phyloP scores from a whole-genome alignment of 1,284 basidiomycete species.

The Puccinia brachypodii region DNA sequence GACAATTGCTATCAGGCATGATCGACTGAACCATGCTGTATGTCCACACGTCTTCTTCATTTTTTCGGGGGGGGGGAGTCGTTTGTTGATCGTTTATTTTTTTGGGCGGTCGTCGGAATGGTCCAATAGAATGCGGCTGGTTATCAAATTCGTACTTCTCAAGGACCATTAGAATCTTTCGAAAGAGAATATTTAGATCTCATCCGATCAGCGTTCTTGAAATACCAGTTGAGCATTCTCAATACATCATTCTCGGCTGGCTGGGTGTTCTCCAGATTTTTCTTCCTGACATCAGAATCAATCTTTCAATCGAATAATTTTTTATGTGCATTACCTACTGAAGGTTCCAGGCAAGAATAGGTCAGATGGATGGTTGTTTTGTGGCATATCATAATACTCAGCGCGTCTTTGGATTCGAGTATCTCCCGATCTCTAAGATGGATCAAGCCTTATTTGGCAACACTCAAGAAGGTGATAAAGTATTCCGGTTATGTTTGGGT shows the following conservation, averaged over 20 bases:
- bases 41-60: slow-evolving; percentile 49
- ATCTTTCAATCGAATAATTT: not conserved
- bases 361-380: slow-evolving; percentile 95
- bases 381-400: slow-evolving; percentile 92
- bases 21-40: slow-evolving; percentile 79
- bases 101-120: not conserved
- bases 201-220: slow-evolving; percentile 87
- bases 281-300: not conserved
- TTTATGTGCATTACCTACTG: too few relatives aligned
- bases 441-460: slow-evolving; percentile 75
- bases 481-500: slow-evolving; percentile 74
- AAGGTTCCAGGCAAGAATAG: slow-evolving; percentile 92
- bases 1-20: slow-evolving; percentile 77
- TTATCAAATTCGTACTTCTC: slow-evolving; percentile 55
- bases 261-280: slow-evolving; percentile 7
- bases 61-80: not conserved
- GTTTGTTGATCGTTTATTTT: slow-evolving; percentile 58
- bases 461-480: slow-evolving; percentile 66
- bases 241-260: not conserved
- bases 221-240: slow-evolving; percentile 71
- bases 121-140: slow-evolving; percentile 53
- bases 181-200: slow-evolving; percentile 65
- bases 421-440: slow-evolving; percentile 83
- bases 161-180: slow-evolving; percentile 56
- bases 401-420: slow-evolving; percentile 90